Percentiles rank a stretch among this genome's conserved stretches.
These are phyloP conservation scores for Dicorynia guianensis DNA, from an alignment of 306 rosid species.

Conservation along the genomic window DNA sequence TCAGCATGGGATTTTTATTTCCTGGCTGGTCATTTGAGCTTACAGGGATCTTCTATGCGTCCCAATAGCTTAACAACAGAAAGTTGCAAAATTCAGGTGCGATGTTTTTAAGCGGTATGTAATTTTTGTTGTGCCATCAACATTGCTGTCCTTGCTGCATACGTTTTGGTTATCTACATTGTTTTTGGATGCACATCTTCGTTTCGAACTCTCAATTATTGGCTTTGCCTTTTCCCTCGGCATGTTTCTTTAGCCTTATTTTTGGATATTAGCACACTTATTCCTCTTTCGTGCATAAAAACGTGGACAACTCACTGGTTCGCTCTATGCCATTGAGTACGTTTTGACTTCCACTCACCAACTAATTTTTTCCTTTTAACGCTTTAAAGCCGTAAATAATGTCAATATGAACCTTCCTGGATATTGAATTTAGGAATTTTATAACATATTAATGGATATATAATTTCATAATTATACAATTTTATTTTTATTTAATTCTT, in stretches of 20 bases:
- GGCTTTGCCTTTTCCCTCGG: not conserved
- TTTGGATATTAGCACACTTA: not conserved
- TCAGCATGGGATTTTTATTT: not conserved
- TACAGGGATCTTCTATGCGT: not conserved
- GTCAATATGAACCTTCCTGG: not conserved
- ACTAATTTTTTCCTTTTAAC: not conserved
- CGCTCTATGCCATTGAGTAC: slow-evolving; percentile 11
- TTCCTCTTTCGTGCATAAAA: not conserved
- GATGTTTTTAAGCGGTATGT: not conserved
- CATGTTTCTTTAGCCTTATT: not conserved
- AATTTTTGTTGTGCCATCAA: not conserved
- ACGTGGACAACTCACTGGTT: not conserved
- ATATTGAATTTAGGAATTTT: not conserved
- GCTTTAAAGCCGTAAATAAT: slow-evolving; percentile 1
- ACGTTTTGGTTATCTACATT: not conserved
- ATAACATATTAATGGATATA: not conserved
- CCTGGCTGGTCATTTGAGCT: not conserved
- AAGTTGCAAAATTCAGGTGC: not conserved
- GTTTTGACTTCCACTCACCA: not conserved
- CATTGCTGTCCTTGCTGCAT: too few species aligned
- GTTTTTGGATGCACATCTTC: not conserved
- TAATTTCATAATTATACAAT: not conserved
- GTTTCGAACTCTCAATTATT: not conserved
- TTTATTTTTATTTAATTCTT: not conserved
- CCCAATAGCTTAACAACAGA: not conserved